Evolutionary conservation across 352 stramenopile species (phyloP), one percentile per base, ranked within the genome.

Genomic region (Globisporangium paddicum): DNA sequence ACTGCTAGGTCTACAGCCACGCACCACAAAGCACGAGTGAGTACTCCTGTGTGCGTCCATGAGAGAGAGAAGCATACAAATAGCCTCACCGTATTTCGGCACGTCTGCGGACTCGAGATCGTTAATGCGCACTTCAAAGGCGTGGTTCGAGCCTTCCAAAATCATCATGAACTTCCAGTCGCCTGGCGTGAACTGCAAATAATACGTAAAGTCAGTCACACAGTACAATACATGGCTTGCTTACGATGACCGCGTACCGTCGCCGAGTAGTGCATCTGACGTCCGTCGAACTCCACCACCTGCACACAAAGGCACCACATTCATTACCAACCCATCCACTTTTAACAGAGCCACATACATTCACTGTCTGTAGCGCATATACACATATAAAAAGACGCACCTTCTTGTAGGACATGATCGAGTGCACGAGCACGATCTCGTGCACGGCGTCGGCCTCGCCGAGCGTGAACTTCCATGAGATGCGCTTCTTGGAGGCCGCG

Each of bases 61-160:
- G n/a, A n/a, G n/a, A n/a, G n/a, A n/a, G n/a, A n/a, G n/a, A n/a
- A n/a, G n/a, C n/a, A n/a, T n/a, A n/a, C n/a, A n/a, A n/a, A n/a
- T n/a, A n/a, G n/a, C n/a, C n/a, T n/a, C 62, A 91, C 82, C 82
- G 71, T 95, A 95, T 82, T 93, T 93, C 38, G 85, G 82, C n/a
- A 90, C 72, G 4, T 92, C 81, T 1, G 38, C 63, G 4, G 75
- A 75, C 60, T 93, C 85, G 35, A 90, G 62, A 47, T 95, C 85
- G 50, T 93, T 92, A 56, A 95, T 95, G 55, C 82, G 85, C 30
- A 95, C 81, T 78, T 95, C 85, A 48, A 95, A 84, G 19, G 77
- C 76, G 25, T 74, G 58, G 62, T 90, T 90, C 6, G 83, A 73
- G 50, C 79, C 75, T 26, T 94, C 85, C 30, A 94, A 61, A 58